Conservation (phyloP, 148 eudicot genomes). For the Linanthus parryae region DNA sequence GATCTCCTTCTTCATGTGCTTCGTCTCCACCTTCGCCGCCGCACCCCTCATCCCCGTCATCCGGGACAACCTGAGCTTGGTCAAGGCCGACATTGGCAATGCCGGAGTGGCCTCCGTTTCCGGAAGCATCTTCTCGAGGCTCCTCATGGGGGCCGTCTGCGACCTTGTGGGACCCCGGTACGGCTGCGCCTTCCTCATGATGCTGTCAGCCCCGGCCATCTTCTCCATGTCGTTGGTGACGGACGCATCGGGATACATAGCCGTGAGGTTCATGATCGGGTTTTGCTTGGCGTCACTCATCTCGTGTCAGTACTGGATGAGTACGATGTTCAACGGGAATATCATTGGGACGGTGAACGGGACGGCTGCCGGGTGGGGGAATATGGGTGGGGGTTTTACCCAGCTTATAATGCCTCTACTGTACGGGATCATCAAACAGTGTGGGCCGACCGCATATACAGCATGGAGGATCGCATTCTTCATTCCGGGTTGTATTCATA, state of each 20-base stretch:
- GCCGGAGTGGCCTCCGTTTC: conserved; percentile 28
- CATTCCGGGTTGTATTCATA: conserved; percentile 40
- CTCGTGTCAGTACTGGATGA: conserved; percentile 49
- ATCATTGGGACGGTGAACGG: conserved; percentile 46
- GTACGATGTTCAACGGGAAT: conserved; percentile 38
- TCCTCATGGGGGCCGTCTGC: conserved; percentile 20
- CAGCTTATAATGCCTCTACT: conserved; percentile 43
- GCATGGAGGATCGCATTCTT: conserved; percentile 57
- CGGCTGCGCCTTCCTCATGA: conserved; percentile 17
- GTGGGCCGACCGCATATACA: conserved; percentile 35
- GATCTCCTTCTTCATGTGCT: conserved; percentile 23
- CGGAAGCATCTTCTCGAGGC: conserved; percentile 23
- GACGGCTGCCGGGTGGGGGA: conserved; percentile 43
- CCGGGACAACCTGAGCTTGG: conserved; percentile 22
- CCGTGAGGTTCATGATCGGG: conserved; percentile 49
- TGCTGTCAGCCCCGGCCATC: conserved; percentile 18
- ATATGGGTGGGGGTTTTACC: conserved; percentile 52
- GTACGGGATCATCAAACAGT: conserved; percentile 14
- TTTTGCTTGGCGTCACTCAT: conserved; percentile 45
- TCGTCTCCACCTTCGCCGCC: conserved; percentile 24
- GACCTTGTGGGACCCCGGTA: conserved; percentile 20
- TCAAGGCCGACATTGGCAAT: conserved; percentile 19
- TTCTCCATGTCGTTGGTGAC: conserved; percentile 19
- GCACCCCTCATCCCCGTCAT: conserved; percentile 27
- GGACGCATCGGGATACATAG: conserved; percentile 10